Percentiles rank a stretch among this genome's conserved stretches.
phyloP scores from a whole-genome alignment of 805 yeast species.

The Candida qinlingensis region DNA sequence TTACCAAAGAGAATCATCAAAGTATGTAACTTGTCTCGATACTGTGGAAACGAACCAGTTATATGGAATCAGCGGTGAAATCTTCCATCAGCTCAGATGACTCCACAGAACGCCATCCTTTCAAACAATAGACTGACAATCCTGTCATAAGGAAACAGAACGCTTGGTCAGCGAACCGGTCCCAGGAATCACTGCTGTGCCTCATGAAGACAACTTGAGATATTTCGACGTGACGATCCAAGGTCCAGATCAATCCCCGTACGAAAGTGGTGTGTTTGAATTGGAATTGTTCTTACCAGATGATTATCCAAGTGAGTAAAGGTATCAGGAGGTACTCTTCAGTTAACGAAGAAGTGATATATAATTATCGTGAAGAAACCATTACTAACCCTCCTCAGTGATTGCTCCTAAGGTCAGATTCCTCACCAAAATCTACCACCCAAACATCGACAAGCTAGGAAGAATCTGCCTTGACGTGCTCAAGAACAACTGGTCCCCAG shows the following conservation, averaged over 20 bases:
- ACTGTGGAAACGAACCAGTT: not conserved
- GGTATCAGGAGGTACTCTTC: not conserved
- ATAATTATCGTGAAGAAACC: not conserved
- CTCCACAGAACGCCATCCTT: no score
- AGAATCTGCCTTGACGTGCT: conserved; percentile 93
- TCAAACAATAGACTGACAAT: no score
- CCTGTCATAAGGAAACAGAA: conserved; percentile 67
- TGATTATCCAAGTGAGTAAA: conserved; percentile 74
- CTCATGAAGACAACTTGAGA: conserved; percentile 90
- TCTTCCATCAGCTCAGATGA: no score
- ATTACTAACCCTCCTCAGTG: conserved; percentile 36
- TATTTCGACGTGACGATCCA: conserved; percentile 88
- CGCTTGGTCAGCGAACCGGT: conserved; percentile 90
- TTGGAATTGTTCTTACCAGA: conserved; percentile 89
- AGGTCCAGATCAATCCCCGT: conserved; percentile 90
- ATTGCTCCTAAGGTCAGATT: conserved; percentile 95
- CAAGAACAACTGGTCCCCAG: conserved; percentile 97
- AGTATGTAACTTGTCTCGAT: conserved; percentile 33
- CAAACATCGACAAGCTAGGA: conserved; percentile 92
- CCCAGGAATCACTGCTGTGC: conserved; percentile 89
- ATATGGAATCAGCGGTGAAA: no score
- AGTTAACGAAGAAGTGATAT: no score
- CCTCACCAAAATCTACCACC: conserved; percentile 91
- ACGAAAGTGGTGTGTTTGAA: conserved; percentile 77
- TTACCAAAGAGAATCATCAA: conserved; percentile 91